These are phyloP conservation scores for Gardenia jasminoides DNA, from an alignment of 257 asterid genomes.

Conservation along the genomic window DNA sequence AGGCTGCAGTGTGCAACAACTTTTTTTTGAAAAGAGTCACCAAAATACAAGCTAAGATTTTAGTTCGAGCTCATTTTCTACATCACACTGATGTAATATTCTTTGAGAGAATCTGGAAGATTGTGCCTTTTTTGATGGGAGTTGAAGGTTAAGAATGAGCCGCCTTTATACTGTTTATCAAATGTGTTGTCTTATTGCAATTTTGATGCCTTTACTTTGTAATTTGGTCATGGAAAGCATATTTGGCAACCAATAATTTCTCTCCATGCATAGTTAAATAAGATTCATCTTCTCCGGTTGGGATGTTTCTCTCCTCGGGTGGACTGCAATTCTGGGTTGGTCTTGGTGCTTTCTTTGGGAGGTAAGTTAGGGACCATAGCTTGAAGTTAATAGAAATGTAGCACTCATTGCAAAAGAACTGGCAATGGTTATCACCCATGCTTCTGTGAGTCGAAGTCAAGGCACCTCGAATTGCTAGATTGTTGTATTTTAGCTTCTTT, in stretches of 20 bases:
- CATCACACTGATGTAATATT: background rate
- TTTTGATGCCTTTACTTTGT: background rate
- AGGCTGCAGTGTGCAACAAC: constrained; percentile 1
- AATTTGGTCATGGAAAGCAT: background rate
- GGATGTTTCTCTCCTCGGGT: background rate
- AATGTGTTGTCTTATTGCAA: background rate
- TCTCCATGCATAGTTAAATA: background rate
- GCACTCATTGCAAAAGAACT: too few species aligned
- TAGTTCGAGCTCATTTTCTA: constrained; percentile 2
- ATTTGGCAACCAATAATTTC: background rate
- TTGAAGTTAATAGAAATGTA: background rate
- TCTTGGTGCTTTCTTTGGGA: background rate
- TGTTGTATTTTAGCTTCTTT: background rate
- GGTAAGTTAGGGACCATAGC: background rate
- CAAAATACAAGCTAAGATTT: background rate
- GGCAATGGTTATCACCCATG: background rate
- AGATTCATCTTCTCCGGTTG: background rate
- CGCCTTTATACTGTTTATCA: background rate
- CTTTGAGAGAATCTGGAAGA: background rate
- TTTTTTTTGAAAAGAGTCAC: background rate
- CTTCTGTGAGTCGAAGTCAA: background rate
- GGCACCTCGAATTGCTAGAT: background rate
- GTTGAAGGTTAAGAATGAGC: background rate
- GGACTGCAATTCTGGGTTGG: background rate
- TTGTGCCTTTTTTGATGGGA: background rate